Conservation (phyloP, 306 rosid species). For the Fagus crenata region DNA sequence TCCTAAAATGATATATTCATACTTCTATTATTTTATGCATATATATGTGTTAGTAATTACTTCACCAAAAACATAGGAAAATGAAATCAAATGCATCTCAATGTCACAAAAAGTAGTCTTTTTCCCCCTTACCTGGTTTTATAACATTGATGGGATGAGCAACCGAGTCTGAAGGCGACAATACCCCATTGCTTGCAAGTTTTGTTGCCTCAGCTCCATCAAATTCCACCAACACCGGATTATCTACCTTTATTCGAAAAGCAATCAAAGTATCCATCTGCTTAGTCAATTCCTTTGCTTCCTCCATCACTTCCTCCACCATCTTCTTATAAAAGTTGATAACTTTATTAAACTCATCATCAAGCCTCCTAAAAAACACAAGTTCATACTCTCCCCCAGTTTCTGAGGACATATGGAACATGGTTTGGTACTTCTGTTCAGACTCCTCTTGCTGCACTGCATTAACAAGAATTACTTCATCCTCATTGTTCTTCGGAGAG, state of each 20-base stretch:
- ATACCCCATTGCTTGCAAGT: constrained; percentile 26
- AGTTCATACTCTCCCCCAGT: constrained; percentile 50
- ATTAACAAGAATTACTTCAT: constrained; percentile 51
- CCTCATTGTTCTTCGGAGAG: constrained; percentile 42
- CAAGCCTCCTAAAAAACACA: constrained; percentile 57
- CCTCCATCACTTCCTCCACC: constrained; percentile 48
- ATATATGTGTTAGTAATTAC: too few relatives aligned
- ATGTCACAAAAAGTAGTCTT: background rate
- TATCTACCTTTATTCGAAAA: constrained; percentile 59
- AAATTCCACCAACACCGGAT: constrained; percentile 33
- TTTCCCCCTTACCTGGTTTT: constrained; percentile 40
- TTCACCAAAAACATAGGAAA: background rate
- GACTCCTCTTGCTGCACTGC: constrained; percentile 35
- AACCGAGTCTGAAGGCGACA: constrained; percentile 28
- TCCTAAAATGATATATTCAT: too few relatives aligned
- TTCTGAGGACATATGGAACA: constrained; percentile 46
- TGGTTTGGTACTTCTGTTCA: constrained; percentile 45
- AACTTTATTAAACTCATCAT: constrained; percentile 68
- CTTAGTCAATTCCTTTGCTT: constrained; percentile 60
- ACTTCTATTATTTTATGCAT: too few relatives aligned
- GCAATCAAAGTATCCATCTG: constrained; percentile 68
- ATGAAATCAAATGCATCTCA: background rate
- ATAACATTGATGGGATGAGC: constrained; percentile 24
- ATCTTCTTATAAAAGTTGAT: constrained; percentile 49
- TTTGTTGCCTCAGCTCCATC: constrained; percentile 7